Base-by-base conservation (phyloP, 2,329 filamentous ascomycete genomes). In the Ceratocystis cubensis region DNA sequence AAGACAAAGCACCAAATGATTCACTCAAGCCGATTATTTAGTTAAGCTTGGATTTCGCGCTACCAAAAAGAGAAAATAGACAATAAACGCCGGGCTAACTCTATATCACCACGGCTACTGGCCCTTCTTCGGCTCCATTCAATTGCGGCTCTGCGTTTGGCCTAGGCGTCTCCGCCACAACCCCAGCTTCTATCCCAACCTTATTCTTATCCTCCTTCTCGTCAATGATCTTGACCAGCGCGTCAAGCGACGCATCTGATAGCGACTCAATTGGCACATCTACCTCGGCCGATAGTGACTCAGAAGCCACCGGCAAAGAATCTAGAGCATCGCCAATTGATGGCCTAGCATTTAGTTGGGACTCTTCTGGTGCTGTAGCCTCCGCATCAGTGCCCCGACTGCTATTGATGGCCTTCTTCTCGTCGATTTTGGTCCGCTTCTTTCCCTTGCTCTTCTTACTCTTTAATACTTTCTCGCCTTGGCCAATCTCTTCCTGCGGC, bases 161-260 rank as follows among this genome's bases (percentile, higher is more conserved):
- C 25, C 56, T 37, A 10, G 56, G 15, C 30, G 56, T 17, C 28
- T 57, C 53, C 4, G 13, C 8, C 15, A 7, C 25, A 37, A 28
- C 17, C 17, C n/a, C 28, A 15, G 56, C 28, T n/a, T 37, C 56
- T 5, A 63, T 5, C 61, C 17, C 8, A 15, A 7, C 44, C 8
- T 48, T 50, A n/a, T 3, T 48, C 33, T 20, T 33, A 45, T 13
- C 10, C 8, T 46, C 46, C 7, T 63, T 48, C 61, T 63, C 44
- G 41, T 63, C 61, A 33, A 63, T 48, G 8, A 48, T 48, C 46
- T 63, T 25, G 41, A 63, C 25, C 2, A 63, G 61, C 22, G 17
- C 46, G 25, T 63, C 61, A 50, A 63, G 61, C 22, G 46, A 63
- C 25, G 25, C 61, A 63, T 63, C 61, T 10, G 61, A 63, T 25